phyloP scores from a whole-genome alignment of 768 basidiomycete genomes.

The Termitomyces eurrhizus region DNA sequence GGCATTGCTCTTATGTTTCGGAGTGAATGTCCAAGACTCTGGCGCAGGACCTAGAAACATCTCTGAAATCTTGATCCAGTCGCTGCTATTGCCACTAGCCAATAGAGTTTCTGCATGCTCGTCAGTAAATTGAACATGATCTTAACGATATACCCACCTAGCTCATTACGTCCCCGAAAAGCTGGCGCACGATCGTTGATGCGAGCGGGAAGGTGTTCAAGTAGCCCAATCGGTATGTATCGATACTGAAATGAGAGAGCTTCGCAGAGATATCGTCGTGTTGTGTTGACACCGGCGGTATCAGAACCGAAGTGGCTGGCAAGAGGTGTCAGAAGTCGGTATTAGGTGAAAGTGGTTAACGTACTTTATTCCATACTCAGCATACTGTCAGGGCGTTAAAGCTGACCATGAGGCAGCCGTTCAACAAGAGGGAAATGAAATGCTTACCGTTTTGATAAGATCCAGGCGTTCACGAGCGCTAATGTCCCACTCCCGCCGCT shows the following conservation, averaged over 20 bases:
- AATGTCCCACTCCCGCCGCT: slow-evolving; percentile 91
- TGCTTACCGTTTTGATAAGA: slow-evolving; percentile 63
- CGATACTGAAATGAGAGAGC: slow-evolving; percentile 95
- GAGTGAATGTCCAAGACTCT: slow-evolving; percentile 79
- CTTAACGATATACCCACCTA: slow-evolving; percentile 50
- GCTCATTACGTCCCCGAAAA: slow-evolving; percentile 82
- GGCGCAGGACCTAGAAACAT: slow-evolving; percentile 92
- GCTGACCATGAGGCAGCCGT: neutral
- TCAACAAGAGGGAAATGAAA: neutral
- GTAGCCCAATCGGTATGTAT: slow-evolving; percentile 90
- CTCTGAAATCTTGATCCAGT: slow-evolving; percentile 93
- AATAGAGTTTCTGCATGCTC: slow-evolving; percentile 70
- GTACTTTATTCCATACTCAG: slow-evolving; percentile 81
- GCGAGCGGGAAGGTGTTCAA: slow-evolving; percentile 73
- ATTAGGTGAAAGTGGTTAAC: slow-evolving; percentile 15
- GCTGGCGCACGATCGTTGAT: slow-evolving; percentile 92
- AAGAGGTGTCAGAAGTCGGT: neutral
- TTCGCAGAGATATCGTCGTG: slow-evolving; percentile 92
- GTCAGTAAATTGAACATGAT: slow-evolving; percentile 1
- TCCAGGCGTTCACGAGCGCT: slow-evolving; percentile 81
- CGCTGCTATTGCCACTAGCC: slow-evolving; percentile 70
- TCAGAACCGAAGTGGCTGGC: slow-evolving; percentile 80
- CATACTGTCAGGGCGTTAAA: slow-evolving; percentile 46
- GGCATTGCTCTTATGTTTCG: slow-evolving; percentile 94
- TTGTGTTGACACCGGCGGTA: slow-evolving; percentile 85